phyloP scores from a whole-genome alignment of 768 basidiomycete genomes.

The Rhizopogon sp. region DNA sequence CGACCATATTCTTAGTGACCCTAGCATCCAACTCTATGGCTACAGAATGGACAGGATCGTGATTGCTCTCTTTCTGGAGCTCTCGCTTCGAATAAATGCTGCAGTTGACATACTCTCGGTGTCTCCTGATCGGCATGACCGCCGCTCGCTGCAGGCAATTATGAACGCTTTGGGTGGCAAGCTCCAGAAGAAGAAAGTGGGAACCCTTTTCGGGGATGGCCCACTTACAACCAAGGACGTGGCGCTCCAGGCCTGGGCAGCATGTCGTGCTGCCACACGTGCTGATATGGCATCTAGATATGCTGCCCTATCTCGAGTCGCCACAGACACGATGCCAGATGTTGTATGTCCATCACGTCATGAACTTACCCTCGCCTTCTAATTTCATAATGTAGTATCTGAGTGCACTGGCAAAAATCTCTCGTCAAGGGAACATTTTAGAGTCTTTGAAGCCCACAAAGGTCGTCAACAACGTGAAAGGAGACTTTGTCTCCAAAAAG shows the following conservation, averaged over 20 bases:
- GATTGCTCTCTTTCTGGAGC: constrained; percentile 34
- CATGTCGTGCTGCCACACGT: constrained; percentile 30
- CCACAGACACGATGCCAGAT: constrained; percentile 21
- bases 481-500: constrained; percentile 21
- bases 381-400: constrained; percentile 31
- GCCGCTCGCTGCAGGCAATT: constrained; percentile 30
- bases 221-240: constrained; percentile 11
- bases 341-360: constrained; percentile 19
- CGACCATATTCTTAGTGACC: constrained; percentile 27
- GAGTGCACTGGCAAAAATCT: constrained; percentile 39
- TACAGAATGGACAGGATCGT: constrained; percentile 45
- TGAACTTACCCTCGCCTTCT: neutral
- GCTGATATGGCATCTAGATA: constrained; percentile 13
- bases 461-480: constrained; percentile 37
- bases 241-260: constrained; percentile 42
- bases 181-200: constrained; percentile 17
- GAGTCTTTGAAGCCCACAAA: constrained; percentile 42
- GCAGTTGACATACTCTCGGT: constrained; percentile 41
- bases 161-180: constrained; percentile 36
- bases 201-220: constrained; percentile 22
- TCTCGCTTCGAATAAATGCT: constrained; percentile 25
- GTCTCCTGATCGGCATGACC: constrained; percentile 6
- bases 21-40: constrained; percentile 27
- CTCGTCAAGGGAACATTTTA: constrained; percentile 39
- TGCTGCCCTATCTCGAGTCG: constrained; percentile 12